A percentile compares a stretch with the other conserved stretches of the same genome.
Evolutionary conservation across 495 filamentous ascomycete genomes (phyloP).

Genomic region (Tuber umbilicatum): DNA sequence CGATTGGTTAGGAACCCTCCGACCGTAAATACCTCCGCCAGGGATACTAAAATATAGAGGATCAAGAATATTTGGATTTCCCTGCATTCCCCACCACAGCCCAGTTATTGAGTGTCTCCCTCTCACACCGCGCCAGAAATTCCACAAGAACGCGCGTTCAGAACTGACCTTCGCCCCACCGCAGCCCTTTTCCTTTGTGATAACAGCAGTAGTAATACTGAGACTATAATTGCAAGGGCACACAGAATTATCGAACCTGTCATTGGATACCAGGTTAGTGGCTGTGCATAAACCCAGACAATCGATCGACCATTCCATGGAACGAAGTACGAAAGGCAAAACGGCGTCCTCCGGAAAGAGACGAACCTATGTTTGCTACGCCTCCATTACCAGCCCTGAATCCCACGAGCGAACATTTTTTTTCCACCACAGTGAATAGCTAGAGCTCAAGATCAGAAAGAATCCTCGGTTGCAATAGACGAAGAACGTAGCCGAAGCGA

Average conservation of each 20-base stretch:
- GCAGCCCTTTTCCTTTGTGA: conserved; percentile 93
- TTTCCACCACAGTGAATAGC: neutral
- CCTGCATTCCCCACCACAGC: conserved; percentile 46
- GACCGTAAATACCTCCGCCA: conserved; percentile 94
- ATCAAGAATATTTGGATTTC: conserved; percentile 94
- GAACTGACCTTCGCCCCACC: conserved; percentile 76
- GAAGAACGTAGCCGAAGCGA: conserved; percentile 2
- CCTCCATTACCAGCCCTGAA: conserved; percentile 46
- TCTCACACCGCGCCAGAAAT: conserved; percentile 32
- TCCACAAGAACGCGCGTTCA: neutral
- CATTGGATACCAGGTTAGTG: conserved; percentile 20
- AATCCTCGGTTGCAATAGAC: conserved; percentile 10
- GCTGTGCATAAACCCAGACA: conserved; percentile 8
- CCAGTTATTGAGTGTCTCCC: neutral
- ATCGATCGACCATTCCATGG: conserved; percentile 1
- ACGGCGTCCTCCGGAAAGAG: neutral
- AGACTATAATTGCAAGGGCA: conserved; percentile 64
- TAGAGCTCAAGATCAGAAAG: conserved; percentile 1
- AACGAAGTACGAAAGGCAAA: neutral
- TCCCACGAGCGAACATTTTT: conserved; percentile 33
- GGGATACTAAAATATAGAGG: conserved; percentile 78
- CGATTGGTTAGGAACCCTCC: conserved; percentile 57
- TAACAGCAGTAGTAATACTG: conserved; percentile 61
- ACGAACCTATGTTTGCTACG: conserved; percentile 80
- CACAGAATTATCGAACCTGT: conserved; percentile 85